A percentile compares a stretch with the other conserved stretches of the same genome.
Conservation (phyloP, 345 rosid genomes). For the Sisymbrium irio region DNA sequence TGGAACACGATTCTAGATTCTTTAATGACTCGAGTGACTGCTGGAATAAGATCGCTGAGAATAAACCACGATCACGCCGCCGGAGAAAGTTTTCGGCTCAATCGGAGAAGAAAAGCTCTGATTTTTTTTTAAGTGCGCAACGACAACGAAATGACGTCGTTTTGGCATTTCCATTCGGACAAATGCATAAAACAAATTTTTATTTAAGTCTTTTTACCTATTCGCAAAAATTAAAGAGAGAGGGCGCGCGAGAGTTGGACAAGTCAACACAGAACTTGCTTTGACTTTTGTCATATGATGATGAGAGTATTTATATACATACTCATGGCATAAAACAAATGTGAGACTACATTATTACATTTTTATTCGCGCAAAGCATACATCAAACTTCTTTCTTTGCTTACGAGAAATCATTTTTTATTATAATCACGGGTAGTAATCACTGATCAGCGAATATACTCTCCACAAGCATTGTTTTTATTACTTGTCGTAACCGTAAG, state of each 20-base stretch:
- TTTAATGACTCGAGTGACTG: too few species aligned
- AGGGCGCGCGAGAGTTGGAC: too few species aligned
- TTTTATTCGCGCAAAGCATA: background rate
- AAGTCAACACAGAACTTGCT: too few species aligned
- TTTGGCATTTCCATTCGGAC: background rate
- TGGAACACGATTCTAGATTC: too few species aligned
- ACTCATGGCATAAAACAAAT: background rate
- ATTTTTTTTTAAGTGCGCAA: background rate
- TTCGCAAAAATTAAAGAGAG: too few species aligned
- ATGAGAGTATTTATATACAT: background rate
- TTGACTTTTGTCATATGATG: too few species aligned
- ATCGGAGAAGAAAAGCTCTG: background rate
- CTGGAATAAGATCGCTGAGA: too few species aligned
- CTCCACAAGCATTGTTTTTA: background rate
- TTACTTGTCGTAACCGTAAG: slow-evolving; percentile 41
- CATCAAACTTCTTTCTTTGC: background rate
- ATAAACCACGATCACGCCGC: slow-evolving; percentile 1
- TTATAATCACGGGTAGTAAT: background rate
- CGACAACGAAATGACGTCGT: background rate
- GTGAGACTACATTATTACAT: background rate
- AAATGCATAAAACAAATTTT: too few species aligned
- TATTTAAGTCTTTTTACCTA: too few species aligned
- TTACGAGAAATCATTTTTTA: background rate
- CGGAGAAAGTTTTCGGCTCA: slow-evolving; percentile 4
- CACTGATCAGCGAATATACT: background rate